These are phyloP conservation scores for Chaetomium sp. DNA, from an alignment of 2,329 filamentous ascomycete genomes.

Conservation along the genomic window DNA sequence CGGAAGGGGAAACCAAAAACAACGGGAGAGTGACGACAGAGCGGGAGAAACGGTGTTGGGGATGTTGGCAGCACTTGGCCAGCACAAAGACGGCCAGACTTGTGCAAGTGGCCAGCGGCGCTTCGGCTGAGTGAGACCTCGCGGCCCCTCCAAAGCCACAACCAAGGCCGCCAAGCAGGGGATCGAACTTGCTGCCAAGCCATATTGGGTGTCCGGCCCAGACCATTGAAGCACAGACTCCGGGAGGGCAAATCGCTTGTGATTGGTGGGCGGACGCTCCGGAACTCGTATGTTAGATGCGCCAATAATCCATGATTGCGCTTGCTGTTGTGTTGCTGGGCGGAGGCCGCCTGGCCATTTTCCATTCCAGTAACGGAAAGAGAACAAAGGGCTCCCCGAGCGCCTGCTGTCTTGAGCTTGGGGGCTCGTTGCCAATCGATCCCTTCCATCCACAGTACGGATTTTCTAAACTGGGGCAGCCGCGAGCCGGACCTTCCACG, in stretches of 20 bases:
- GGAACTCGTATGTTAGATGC: slow-evolving; percentile 1
- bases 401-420: not conserved
- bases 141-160: not conserved
- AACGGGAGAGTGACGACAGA: not conserved
- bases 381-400: not conserved
- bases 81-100: not conserved
- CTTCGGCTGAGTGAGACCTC: slow-evolving; percentile 3
- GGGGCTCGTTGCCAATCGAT: slow-evolving; percentile 2
- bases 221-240: not conserved
- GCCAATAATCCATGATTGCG: slow-evolving; percentile 1
- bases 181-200: slow-evolving; percentile 3
- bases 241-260: not conserved
- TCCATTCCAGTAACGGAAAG: not conserved
- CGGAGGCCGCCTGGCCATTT: not conserved
- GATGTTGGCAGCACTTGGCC: not conserved
- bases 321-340: not conserved
- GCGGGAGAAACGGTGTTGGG: not conserved
- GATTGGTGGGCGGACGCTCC: slow-evolving; percentile 1
- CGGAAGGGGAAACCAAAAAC: not conserved
- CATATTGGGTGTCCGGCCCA: slow-evolving; percentile 4
- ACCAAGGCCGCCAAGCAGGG: slow-evolving; percentile 2
- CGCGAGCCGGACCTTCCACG: not conserved
- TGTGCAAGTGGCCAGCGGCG: not conserved
- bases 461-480: not conserved
- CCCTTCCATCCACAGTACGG: not conserved